These are phyloP conservation scores for Raphanus raphanistrum DNA, from an alignment of 345 rosid species.

Conservation along the genomic window DNA sequence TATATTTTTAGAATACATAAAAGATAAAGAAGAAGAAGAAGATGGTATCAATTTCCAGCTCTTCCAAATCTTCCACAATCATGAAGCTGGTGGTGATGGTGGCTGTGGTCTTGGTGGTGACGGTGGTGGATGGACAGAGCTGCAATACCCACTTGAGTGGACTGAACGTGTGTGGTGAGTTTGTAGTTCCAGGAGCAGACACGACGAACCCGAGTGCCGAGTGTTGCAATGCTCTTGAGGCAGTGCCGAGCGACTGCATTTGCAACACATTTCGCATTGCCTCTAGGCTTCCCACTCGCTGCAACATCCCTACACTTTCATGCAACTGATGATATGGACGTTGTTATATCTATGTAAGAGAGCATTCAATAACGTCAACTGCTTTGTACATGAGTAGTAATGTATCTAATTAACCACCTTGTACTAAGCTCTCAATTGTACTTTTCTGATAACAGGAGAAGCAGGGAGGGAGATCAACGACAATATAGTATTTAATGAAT, in stretches of 20 bases:
- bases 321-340: constrained; percentile 41
- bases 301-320: constrained; percentile 61
- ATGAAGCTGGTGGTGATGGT: constrained; percentile 37
- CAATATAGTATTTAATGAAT: not conserved
- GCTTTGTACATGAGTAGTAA: not conserved
- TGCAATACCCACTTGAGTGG: constrained; percentile 58
- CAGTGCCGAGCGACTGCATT: constrained; percentile 64
- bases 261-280: constrained; percentile 83
- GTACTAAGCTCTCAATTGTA: not conserved
- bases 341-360: constrained; percentile 11
- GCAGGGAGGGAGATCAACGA: not conserved
- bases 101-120: constrained; percentile 32
- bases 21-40: constrained; percentile 18
- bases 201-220: constrained; percentile 45
- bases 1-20: not conserved
- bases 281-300: constrained; percentile 65
- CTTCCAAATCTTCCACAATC: constrained; percentile 20
- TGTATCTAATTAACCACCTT: not conserved
- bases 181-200: constrained; percentile 61
- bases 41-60: constrained; percentile 23
- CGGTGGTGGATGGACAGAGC: constrained; percentile 43
- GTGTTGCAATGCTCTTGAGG: constrained; percentile 64
- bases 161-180: constrained; percentile 70
- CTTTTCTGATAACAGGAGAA: constrained; percentile 3
- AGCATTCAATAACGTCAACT: not conserved